Evolutionary conservation across 345 rosid species (phyloP), one percentile per base, ranked within the genome.

Genomic region (Limnanthes douglasii): DNA sequence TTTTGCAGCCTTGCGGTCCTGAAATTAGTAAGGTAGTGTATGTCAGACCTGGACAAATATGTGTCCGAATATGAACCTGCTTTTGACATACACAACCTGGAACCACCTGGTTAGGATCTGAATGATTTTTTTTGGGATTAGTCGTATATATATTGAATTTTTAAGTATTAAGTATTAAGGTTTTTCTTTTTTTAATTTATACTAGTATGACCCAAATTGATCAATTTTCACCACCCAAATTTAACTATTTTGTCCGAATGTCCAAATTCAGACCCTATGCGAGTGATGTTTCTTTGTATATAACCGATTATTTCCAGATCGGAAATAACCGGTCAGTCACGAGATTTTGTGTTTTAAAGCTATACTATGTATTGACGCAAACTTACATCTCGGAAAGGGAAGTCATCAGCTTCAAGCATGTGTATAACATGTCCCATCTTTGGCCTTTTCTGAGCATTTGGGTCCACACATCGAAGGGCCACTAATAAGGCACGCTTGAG

Each of bases 321-420:
- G n/a, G n/a, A n/a, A n/a, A n/a, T n/a, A n/a, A n/a, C n/a, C n/a
- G n/a, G n/a, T n/a, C n/a, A n/a, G n/a, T n/a, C n/a, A n/a, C n/a
- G n/a, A n/a, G n/a, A n/a, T n/a, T n/a, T n/a, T n/a, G n/a, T n/a
- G n/a, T n/a, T n/a, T n/a, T n/a, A n/a, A n/a, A n/a, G n/a, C n/a
- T n/a, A n/a, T n/a, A n/a, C 3, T 4, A 28, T 12, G 3, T 5
- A 28, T 15, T 11, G 7, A 41, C 17, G n/a, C 12, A 12, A 34
- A 64, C 75, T 41, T 59, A 70, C 92, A 59, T 78, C 84, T 45
- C 77, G 59, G 51, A 70, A 69, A 2, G 75, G 83, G 47, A 79
- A 76, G 37, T 83, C 97, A 15, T 88, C 97, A 18, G 93, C 90
- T 60, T 88, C 97, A 11, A 88, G 95, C 97, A 88, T 79, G 57